phyloP scores from a whole-genome alignment of 768 basidiomycete genomes.

The Boletus edulis region DNA sequence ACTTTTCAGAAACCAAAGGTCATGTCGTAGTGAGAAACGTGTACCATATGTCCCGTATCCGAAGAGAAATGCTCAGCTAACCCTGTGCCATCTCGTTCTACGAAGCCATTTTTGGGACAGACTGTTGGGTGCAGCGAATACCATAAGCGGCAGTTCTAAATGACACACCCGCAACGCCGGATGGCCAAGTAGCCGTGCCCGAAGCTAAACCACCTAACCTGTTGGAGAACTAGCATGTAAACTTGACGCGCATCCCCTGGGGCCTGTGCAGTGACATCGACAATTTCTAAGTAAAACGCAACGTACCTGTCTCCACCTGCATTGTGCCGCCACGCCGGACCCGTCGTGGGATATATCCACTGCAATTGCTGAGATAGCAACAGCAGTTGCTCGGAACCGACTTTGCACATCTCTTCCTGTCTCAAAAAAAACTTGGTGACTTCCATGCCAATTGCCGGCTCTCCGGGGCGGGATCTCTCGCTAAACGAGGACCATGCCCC shows the following conservation, averaged over 20 bases:
- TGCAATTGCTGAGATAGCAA: slow-evolving; percentile 5
- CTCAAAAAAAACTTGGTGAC: neutral
- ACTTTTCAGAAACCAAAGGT: slow-evolving; percentile 7
- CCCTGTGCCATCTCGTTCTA: slow-evolving; percentile 22
- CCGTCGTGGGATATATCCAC: slow-evolving; percentile 1
- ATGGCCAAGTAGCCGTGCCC: slow-evolving; percentile 20
- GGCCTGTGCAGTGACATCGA: slow-evolving; percentile 19
- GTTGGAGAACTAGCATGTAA: slow-evolving; percentile 4
- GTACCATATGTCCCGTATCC: slow-evolving; percentile 19
- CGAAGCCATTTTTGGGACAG: slow-evolving; percentile 5
- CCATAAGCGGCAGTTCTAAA: neutral
- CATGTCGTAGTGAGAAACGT: slow-evolving; percentile 5
- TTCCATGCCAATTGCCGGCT: slow-evolving; percentile 8
- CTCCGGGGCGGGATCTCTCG: slow-evolving; percentile 10
- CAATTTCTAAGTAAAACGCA: slow-evolving; percentile 3
- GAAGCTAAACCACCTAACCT: slow-evolving; percentile 5
- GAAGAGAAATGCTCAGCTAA: slow-evolving; percentile 14
- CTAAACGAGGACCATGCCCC: slow-evolving; percentile 10
- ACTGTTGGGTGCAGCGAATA: neutral
- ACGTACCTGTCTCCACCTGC: slow-evolving; percentile 17
- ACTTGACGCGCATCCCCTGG: slow-evolving; percentile 5
- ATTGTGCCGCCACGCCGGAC: slow-evolving; percentile 19
- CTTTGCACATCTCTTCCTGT: neutral
- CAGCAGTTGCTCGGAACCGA: neutral
- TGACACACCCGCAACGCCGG: slow-evolving; percentile 8